These are phyloP conservation scores for Neurospora pannonica DNA, from an alignment of 495 filamentous ascomycete species.

Conservation along the genomic window DNA sequence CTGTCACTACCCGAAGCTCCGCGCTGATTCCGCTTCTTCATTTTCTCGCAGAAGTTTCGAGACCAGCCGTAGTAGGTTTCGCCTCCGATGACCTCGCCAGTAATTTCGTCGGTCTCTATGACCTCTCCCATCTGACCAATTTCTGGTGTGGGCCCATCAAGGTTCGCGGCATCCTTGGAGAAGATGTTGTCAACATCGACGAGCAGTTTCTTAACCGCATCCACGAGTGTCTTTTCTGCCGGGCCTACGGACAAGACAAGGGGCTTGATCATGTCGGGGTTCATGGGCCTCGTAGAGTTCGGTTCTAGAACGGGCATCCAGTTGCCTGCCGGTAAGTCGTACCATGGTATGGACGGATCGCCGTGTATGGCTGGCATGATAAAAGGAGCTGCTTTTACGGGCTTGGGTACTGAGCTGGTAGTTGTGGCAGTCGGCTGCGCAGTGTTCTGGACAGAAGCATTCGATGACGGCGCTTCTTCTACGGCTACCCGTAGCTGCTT, in stretches of 20 bases:
- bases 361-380: slow-evolving; percentile 71
- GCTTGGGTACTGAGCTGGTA: slow-evolving; percentile 11
- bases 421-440: slow-evolving; percentile 1
- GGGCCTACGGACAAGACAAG: slow-evolving; percentile 65
- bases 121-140: slow-evolving; percentile 67
- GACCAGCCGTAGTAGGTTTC: slow-evolving; percentile 88
- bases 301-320: slow-evolving; percentile 69
- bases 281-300: slow-evolving; percentile 64
- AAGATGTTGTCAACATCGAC: slow-evolving; percentile 59
- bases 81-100: slow-evolving; percentile 48
- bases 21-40: slow-evolving; percentile 52
- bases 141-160: slow-evolving; percentile 35
- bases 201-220: slow-evolving; percentile 59
- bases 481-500: slow-evolving; percentile 51
- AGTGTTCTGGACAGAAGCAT: neutral
- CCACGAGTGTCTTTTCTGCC: slow-evolving; percentile 53
- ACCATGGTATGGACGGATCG: slow-evolving; percentile 64
- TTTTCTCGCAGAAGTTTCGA: slow-evolving; percentile 66
- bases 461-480: slow-evolving; percentile 30
- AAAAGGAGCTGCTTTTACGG: slow-evolving; percentile 50
- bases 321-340: slow-evolving; percentile 79
- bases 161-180: slow-evolving; percentile 22
- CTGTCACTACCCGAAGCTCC: slow-evolving; percentile 9
- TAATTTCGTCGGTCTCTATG: slow-evolving; percentile 49
- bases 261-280: slow-evolving; percentile 60